phyloP scores from a whole-genome alignment of 768 basidiomycete genomes.

The Mycena latifolia region DNA sequence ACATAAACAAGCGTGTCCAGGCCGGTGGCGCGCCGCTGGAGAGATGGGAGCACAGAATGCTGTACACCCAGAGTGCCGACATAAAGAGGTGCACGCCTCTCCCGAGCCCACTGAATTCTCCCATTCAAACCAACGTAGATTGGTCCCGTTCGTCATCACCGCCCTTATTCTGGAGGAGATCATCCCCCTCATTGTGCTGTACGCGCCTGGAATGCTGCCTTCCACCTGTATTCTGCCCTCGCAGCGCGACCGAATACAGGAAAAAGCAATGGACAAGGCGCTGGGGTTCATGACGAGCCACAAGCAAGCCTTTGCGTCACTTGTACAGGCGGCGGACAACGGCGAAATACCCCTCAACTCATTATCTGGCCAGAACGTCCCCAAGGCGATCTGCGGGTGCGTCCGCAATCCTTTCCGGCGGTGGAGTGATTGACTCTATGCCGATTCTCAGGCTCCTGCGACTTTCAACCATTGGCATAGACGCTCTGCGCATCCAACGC shows the following conservation, averaged over 20 bases:
- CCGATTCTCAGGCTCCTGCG: slow-evolving; percentile 49
- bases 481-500: slow-evolving; percentile 57
- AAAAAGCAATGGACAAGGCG: slow-evolving; percentile 64
- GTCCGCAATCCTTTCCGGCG: slow-evolving; percentile 39
- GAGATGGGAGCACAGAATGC: slow-evolving; percentile 77
- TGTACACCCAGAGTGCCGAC: slow-evolving; percentile 75
- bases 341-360: slow-evolving; percentile 50
- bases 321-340: slow-evolving; percentile 45
- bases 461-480: slow-evolving; percentile 58
- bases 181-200: slow-evolving; percentile 87
- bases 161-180: slow-evolving; percentile 83
- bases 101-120: slow-evolving; percentile 22
- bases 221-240: slow-evolving; percentile 90
- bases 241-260: slow-evolving; percentile 76
- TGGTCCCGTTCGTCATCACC: slow-evolving; percentile 84
- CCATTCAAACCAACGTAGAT: slow-evolving; percentile 51
- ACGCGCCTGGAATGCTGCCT: slow-evolving; percentile 86
- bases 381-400: slow-evolving; percentile 69
- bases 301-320: slow-evolving; percentile 49
- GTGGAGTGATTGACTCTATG: slow-evolving; percentile 6
- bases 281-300: slow-evolving; percentile 52
- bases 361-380: slow-evolving; percentile 46
- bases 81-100: slow-evolving; percentile 68
- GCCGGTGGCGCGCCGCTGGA: slow-evolving; percentile 73
- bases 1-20: slow-evolving; percentile 67